Evolutionary conservation across 1,284 basidiomycete genomes (phyloP).

Genomic region (Moesziomyces globuligerus): DNA sequence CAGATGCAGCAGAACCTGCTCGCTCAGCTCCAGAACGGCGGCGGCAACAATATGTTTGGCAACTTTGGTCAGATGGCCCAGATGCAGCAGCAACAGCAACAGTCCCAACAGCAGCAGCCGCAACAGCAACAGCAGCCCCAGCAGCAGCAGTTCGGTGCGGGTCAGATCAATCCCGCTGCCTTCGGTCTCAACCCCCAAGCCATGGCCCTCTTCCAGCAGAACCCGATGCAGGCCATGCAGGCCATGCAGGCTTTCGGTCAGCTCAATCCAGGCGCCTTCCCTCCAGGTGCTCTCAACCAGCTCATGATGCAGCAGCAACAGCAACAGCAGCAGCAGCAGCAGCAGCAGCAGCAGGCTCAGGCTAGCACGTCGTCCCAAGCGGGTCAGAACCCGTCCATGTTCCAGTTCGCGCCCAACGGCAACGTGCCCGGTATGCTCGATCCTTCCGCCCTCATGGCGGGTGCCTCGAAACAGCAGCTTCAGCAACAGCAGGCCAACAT

Average conservation of each 20-base stretch:
- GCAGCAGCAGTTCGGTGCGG: slow-evolving; percentile 23
- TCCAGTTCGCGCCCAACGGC: slow-evolving; percentile 29
- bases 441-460: slow-evolving; percentile 38
- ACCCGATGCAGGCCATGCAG: slow-evolving; percentile 49
- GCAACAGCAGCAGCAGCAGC: slow-evolving; percentile 24
- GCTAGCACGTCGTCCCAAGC: slow-evolving; percentile 21
- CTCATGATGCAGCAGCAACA: slow-evolving; percentile 47
- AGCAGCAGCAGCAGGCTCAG: slow-evolving; percentile 27
- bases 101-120: slow-evolving; percentile 16
- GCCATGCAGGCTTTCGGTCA: slow-evolving; percentile 46
- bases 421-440: slow-evolving; percentile 36
- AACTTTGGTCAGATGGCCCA: slow-evolving; percentile 39
- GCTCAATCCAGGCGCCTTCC: slow-evolving; percentile 39
- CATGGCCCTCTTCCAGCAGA: slow-evolving; percentile 44
- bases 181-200: slow-evolving; percentile 42
- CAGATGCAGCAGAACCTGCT: slow-evolving; percentile 37
- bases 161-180: slow-evolving; percentile 33
- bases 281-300: slow-evolving; percentile 36
- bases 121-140: slow-evolving; percentile 26
- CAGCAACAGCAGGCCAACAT: slow-evolving; percentile 24
- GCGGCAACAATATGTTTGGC: slow-evolving; percentile 34
- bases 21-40: slow-evolving; percentile 39
- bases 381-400: slow-evolving; percentile 25
- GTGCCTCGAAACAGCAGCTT: slow-evolving; percentile 19
- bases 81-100: slow-evolving; percentile 27